Evolutionary conservation across 2,329 filamentous ascomycete species (phyloP).

Genomic region (Gyromitra esculenta): DNA sequence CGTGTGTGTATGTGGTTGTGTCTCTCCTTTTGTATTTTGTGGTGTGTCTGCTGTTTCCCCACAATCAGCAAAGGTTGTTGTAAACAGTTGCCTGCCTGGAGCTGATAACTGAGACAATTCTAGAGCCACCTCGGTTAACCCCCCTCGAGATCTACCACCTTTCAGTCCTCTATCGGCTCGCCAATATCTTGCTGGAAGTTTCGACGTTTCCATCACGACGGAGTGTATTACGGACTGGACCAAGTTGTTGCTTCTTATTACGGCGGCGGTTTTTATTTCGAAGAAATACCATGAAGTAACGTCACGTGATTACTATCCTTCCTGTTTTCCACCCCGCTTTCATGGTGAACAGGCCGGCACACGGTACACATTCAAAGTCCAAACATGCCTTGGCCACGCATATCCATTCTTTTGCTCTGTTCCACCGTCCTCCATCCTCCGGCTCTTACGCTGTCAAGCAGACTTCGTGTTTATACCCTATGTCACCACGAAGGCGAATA

Average conservation of each 20-base stretch:
- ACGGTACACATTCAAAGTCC: constrained; percentile 35
- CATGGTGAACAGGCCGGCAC: constrained; percentile 27
- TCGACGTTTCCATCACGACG: constrained; percentile 43
- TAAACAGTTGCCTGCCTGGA: constrained; percentile 35
- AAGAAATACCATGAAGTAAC: constrained; percentile 2
- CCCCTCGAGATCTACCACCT: constrained; percentile 33
- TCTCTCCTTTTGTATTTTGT: constrained; percentile 47
- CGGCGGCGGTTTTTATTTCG: constrained; percentile 16
- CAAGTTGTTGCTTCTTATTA: constrained; percentile 28
- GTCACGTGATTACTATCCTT: constrained; percentile 48
- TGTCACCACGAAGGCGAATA: constrained; percentile 39
- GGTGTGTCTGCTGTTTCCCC: constrained; percentile 48
- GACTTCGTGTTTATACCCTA: constrained; percentile 48
- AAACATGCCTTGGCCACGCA: constrained; percentile 45
- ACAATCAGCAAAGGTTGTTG: constrained; percentile 45
- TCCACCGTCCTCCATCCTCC: constrained; percentile 13
- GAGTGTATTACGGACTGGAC: constrained; percentile 40
- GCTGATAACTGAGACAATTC: constrained; percentile 49
- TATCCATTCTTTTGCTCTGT: constrained; percentile 22
- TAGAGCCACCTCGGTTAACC: constrained; percentile 48
- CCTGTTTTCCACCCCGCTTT: constrained; percentile 33
- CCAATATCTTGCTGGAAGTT: constrained; percentile 43
- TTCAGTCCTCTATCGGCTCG: constrained; percentile 39
- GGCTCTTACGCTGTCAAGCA: constrained; percentile 39
- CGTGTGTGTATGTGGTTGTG: constrained; percentile 45